Base-by-base conservation (phyloP, 2,329 filamentous ascomycete species). In the Neofusicoccum umdonicola region DNA sequence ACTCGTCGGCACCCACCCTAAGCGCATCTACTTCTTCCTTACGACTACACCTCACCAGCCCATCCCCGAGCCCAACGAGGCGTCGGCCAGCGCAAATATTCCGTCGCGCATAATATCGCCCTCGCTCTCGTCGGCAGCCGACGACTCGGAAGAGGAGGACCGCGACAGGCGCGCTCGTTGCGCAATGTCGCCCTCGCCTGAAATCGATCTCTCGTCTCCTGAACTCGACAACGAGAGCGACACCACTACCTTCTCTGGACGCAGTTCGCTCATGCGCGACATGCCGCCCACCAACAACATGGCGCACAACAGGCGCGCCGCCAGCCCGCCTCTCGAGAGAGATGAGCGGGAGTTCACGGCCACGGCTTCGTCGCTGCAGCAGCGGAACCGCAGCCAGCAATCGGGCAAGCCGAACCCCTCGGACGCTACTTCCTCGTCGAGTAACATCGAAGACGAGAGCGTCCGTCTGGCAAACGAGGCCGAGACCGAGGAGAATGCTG, bases 311-410 rank as follows among this genome's bases (percentile, higher is more conserved):
- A 84, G 88, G 66, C 88, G 91, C 66, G 90, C 89, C n/a, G 88
- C 90, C 27, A 95, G 92, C 68, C 93, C 94, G 60, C 92, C 93
- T 15, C 83, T 98, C 42, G 94, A 98, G 80, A 92, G 91, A 71
- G 94, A 98, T 71, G 94, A 98, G 82, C 91, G 90, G 73, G 95
- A 98, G 78, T 99, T 99, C 74, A 97, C 94, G 6, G 92, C 96
- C 79, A 98, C 93, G 1, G 95, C 95, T 15, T 91, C 92, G 69
- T 92, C 90, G 56, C 86, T 98, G 71, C 91, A 87, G 66, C 82
- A 84, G 78, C 84, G 82, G 68, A 81, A 77, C 67, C 79, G 71
- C 74, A 83, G 77, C 66, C 74, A 73, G 68, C 79, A 72, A 72
- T 67, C 72, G 60, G 31, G 48, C 6, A 73, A 65, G 37, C 12